Percentiles rank a stretch among this genome's conserved stretches.
These are phyloP conservation scores for Talaromyces islandicus DNA, from an alignment of 2,329 filamentous ascomycete genomes.

Conservation along the genomic window DNA sequence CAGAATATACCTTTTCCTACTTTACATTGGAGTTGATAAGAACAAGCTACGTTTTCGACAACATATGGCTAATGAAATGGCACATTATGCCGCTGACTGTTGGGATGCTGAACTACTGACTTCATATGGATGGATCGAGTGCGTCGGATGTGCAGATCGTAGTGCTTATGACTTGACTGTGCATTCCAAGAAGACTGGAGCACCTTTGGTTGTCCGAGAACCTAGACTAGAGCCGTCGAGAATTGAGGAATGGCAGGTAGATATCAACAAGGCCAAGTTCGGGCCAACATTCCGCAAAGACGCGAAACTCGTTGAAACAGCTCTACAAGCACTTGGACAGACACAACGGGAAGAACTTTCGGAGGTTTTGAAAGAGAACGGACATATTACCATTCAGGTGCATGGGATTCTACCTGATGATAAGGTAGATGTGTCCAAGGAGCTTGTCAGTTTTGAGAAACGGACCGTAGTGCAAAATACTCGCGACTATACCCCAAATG, in stretches of 20 bases:
- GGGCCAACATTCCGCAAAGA: constrained; percentile 95
- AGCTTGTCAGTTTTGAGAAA: constrained; percentile 77
- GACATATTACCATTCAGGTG: constrained; percentile 74
- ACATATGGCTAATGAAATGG: constrained; percentile 74
- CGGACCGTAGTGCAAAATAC: constrained; percentile 75
- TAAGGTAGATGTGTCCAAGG: constrained; percentile 71
- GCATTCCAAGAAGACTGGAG: constrained; percentile 76
- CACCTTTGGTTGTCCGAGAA: constrained; percentile 71
- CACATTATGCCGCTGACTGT: constrained; percentile 83
- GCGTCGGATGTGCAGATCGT: constrained; percentile 80
- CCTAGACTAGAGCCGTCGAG: constrained; percentile 68
- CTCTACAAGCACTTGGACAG: constrained; percentile 69
- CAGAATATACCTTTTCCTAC: constrained; percentile 83
- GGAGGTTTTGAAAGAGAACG: constrained; percentile 63
- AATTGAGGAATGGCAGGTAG: constrained; percentile 80
- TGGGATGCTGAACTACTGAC: constrained; percentile 84
- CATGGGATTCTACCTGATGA: constrained; percentile 56
- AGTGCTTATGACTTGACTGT: constrained; percentile 80
- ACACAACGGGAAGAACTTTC: constrained; percentile 73
- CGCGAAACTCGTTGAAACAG: constrained; percentile 76
- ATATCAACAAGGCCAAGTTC: constrained; percentile 91
- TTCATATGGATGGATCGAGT: constrained; percentile 84
- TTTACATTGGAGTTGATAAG: constrained; percentile 79
- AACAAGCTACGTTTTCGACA: constrained; percentile 89
- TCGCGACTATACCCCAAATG: constrained; percentile 88